phyloP scores from a whole-genome alignment of 805 yeast genomes.

The Starmerella cellae region DNA sequence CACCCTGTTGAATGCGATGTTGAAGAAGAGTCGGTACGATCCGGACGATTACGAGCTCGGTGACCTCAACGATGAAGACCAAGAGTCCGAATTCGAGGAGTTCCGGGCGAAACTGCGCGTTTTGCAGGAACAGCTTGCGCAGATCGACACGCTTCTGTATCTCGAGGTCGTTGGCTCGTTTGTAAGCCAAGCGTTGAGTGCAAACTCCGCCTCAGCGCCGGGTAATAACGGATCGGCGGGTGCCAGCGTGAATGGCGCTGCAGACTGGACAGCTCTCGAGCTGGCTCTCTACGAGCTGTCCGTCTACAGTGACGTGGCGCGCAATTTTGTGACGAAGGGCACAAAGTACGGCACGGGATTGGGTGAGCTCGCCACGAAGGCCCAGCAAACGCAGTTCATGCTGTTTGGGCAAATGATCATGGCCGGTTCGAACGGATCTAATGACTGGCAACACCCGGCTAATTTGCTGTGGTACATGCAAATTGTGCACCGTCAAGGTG shows the following conservation, averaged over 20 bases:
- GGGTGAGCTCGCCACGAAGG: conserved; percentile 6
- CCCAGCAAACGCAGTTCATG: conserved; percentile 10
- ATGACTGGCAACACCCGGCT: conserved; percentile 43
- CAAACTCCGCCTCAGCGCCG: background rate
- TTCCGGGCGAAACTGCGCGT: conserved; percentile 58
- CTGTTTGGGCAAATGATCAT: conserved; percentile 32
- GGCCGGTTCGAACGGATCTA: conserved; percentile 24
- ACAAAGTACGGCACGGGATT: conserved; percentile 12
- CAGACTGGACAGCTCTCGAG: conserved; percentile 66
- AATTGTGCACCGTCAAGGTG: conserved; percentile 64
- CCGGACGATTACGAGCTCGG: conserved; percentile 47
- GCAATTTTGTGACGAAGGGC: conserved; percentile 11
- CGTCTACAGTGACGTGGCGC: conserved; percentile 56
- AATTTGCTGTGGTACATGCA: conserved; percentile 77
- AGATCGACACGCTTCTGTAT: conserved; percentile 42
- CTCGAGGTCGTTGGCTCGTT: conserved; percentile 10
- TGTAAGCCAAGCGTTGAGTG: conserved; percentile 2
- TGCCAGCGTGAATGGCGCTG: background rate
- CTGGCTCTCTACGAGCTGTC: conserved; percentile 73
- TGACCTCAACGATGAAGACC: conserved; percentile 17
- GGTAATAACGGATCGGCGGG: background rate
- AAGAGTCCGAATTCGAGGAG: conserved; percentile 43
- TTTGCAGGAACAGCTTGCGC: conserved; percentile 72
- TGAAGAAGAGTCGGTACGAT: conserved; percentile 69
- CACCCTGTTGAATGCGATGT: conserved; percentile 52